Evolutionary conservation across 139 green algal species (phyloP).

Genomic region (Picochlorum sp.): DNA sequence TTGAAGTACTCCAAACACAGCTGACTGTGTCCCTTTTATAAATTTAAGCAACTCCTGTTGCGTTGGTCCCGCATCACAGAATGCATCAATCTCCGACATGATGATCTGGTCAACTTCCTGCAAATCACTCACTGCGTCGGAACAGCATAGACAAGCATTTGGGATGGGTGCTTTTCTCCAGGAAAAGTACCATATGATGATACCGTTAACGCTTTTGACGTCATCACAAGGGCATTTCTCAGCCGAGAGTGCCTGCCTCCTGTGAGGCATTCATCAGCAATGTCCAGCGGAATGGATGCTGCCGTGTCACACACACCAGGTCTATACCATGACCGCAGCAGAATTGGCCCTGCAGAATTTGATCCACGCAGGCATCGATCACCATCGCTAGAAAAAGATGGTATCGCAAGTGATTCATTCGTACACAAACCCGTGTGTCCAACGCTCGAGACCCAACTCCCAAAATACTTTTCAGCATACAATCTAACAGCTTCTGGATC

Average conservation of each 20-base stretch:
- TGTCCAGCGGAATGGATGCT: conserved; percentile 32
- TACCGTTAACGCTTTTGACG: conserved; percentile 35
- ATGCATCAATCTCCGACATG: conserved; percentile 20
- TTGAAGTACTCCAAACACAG: conserved; percentile 33
- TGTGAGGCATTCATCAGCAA: conserved; percentile 45
- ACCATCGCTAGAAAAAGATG: neutral
- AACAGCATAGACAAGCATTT: conserved; percentile 31
- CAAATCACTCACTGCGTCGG: conserved; percentile 27
- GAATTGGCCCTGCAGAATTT: conserved; percentile 33
- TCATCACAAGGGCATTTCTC: conserved; percentile 42
- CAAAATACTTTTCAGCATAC: conserved; percentile 68
- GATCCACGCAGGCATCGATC: neutral
- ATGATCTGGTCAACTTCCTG: conserved; percentile 25
- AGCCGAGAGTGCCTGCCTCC: conserved; percentile 46
- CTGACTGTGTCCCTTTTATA: conserved; percentile 24
- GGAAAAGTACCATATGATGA: conserved; percentile 39
- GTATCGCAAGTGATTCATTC: conserved; percentile 8
- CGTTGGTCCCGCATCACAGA: conserved; percentile 36
- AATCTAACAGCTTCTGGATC: conserved; percentile 24
- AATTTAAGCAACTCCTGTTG: conserved; percentile 40
- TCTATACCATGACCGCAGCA: conserved; percentile 60
- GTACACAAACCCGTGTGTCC: conserved; percentile 1
- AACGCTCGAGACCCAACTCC: conserved; percentile 32
- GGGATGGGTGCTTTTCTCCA: conserved; percentile 45
- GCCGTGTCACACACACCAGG: conserved; percentile 24